Evolutionary conservation across 2,329 filamentous ascomycete genomes (phyloP), one percentile per base, ranked within the genome.

Genomic region (Dothistroma septosporum): DNA sequence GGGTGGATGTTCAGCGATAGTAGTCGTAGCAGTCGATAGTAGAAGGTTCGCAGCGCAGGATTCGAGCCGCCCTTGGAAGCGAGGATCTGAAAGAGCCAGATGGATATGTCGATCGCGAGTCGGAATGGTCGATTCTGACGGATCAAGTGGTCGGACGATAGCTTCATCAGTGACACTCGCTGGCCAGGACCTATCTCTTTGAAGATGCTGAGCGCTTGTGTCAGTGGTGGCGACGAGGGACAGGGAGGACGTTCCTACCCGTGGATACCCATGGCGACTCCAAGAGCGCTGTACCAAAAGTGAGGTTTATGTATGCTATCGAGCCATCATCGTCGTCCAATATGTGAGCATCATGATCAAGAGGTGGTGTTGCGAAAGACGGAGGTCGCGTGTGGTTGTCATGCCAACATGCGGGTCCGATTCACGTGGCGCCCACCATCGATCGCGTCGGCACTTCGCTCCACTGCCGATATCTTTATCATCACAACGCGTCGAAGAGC

Each of bases 1-100:
- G 92, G 90, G 57, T 93, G 88, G 37, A 96, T 87, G n/a, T 89
- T 88, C 19, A 90, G 82, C 14, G 85, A 81, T 12, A 94, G 80
- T 2, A 96, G 82, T 57, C 90, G 88, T 1, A 93, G 80, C 0
- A 97, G 84, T 35, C 94, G 89, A 76, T 95, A 97, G 77, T 97
- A 97, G 24, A 99, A 84, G 1, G 92, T 97, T 59, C 94, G 85
- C 41, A 97, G 82, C 1, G 92, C 92, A 7, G 94, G 93, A 68
- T 97, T 97, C 11, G 87, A 86, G 61, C 94, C 94, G 52, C 93
- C 87, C 78, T 87, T 86, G 19, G 90, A 90, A 14, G 91, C 88
- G 72, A 96, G 92, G 12, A 88, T 88, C 72, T 99, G 94, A 72
- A 96, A 97, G 49, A 96, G 89, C 94, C 94, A 99, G 72, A 99